These are phyloP conservation scores for Avicennia marina DNA, from an alignment of 257 asterid genomes.

Conservation along the genomic window DNA sequence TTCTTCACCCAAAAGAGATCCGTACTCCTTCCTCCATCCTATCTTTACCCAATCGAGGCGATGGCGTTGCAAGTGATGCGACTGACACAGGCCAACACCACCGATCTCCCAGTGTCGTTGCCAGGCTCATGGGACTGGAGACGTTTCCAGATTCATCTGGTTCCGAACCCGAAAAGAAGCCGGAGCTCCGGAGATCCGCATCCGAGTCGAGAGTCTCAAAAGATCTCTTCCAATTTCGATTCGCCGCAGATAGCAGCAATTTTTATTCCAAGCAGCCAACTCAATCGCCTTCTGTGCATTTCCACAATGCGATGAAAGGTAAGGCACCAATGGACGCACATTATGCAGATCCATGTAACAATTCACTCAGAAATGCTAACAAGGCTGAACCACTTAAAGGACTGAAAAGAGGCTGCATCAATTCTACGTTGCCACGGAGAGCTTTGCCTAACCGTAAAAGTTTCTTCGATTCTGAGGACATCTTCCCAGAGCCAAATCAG, in stretches of 20 bases:
- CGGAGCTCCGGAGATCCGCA: conserved; percentile 84
- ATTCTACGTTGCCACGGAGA: conserved; percentile 41
- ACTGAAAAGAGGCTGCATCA: conserved; percentile 24
- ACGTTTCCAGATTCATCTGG: conserved; percentile 24
- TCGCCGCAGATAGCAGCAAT: conserved; percentile 30
- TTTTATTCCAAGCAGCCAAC: conserved; percentile 25
- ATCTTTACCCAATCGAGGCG: no score
- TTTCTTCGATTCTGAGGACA: conserved; percentile 64
- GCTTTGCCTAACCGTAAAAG: conserved; percentile 53
- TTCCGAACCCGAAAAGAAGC: conserved; percentile 31
- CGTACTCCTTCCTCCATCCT: no score
- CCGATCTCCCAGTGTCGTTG: neutral
- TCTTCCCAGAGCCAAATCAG: conserved; percentile 78
- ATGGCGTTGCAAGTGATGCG: no score
- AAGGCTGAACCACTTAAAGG: conserved; percentile 21
- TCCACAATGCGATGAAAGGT: conserved; percentile 22
- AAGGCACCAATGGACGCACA: conserved; percentile 7
- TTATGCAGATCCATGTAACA: conserved; percentile 31
- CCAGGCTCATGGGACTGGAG: neutral
- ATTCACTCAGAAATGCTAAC: conserved; percentile 21
- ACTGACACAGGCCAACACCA: neutral
- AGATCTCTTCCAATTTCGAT: conserved; percentile 60
- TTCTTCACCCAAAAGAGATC: no score
- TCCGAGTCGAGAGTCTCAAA: conserved; percentile 84
- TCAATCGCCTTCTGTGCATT: conserved; percentile 20